A percentile compares a stretch with the other conserved stretches of the same genome.
phyloP scores from a whole-genome alignment of 148 eudicot species.

The Dysphania ambrosioides region DNA sequence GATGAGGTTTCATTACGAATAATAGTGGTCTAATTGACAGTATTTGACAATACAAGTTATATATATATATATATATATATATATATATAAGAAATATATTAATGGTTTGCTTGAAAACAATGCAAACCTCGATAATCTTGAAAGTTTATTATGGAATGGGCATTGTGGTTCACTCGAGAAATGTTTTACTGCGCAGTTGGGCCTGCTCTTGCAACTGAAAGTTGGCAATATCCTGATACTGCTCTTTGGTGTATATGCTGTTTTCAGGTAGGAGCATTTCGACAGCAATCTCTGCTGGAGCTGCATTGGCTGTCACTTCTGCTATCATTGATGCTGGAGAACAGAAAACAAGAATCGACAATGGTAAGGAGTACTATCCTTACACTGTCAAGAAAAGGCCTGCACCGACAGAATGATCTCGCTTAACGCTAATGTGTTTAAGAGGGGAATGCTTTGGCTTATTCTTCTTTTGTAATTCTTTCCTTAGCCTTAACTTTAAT shows the following conservation, averaged over 20 bases:
- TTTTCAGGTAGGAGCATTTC: constrained; percentile 68
- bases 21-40: no score
- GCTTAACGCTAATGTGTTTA: constrained; percentile 10
- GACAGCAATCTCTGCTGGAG: constrained; percentile 77
- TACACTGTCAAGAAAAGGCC: constrained; percentile 78
- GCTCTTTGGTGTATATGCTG: background rate
- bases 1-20: no score
- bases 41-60: no score
- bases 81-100: no score
- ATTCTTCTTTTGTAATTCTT: constrained; percentile 8
- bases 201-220: no score
- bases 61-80: no score
- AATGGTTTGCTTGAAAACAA: no score
- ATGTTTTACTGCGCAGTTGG: no score
- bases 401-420: constrained; percentile 30
- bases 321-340: constrained; percentile 70
- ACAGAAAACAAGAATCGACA: constrained; percentile 72
- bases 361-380: constrained; percentile 83
- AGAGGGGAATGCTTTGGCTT: background rate
- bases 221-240: background rate
- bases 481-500: constrained; percentile 3
- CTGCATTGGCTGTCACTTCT: constrained; percentile 80
- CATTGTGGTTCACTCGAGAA: background rate
- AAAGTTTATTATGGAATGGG: background rate
- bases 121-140: no score